Conservation (phyloP, 2,329 filamentous ascomycete genomes). For the Fusarium continuum region DNA sequence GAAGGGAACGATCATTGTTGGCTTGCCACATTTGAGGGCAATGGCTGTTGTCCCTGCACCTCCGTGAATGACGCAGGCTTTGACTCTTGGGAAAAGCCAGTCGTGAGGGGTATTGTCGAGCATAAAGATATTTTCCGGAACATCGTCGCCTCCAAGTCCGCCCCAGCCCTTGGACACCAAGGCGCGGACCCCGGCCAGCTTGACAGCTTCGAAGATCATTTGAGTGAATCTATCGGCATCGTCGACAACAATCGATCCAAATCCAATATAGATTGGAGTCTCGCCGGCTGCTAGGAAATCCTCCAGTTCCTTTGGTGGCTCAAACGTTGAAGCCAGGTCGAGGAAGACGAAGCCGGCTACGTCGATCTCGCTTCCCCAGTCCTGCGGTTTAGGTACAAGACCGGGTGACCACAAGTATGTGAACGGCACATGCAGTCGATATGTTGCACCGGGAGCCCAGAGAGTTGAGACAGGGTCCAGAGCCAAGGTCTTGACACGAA, state of each 20-base stretch:
- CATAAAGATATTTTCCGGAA: constrained; percentile 74
- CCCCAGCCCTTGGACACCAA: constrained; percentile 82
- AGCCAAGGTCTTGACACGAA: constrained; percentile 73
- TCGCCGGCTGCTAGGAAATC: constrained; percentile 66
- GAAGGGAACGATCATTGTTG: constrained; percentile 81
- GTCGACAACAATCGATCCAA: constrained; percentile 79
- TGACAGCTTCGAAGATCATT: constrained; percentile 76
- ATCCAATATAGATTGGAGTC: constrained; percentile 76
- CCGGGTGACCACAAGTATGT: constrained; percentile 78
- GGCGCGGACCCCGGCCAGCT: constrained; percentile 72
- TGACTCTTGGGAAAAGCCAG: constrained; percentile 76
- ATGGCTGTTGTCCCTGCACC: constrained; percentile 81
- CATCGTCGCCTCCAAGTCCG: constrained; percentile 67
- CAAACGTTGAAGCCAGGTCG: constrained; percentile 70
- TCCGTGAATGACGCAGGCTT: constrained; percentile 77
- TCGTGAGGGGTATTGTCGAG: constrained; percentile 79
- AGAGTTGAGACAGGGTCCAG: constrained; percentile 79
- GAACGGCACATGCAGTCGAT: constrained; percentile 77
- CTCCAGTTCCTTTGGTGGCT: constrained; percentile 64
- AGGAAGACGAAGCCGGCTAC: constrained; percentile 83
- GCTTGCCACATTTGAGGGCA: constrained; percentile 74
- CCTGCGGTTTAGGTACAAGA: constrained; percentile 71
- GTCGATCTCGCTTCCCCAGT: constrained; percentile 76
- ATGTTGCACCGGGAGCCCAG: constrained; percentile 79
- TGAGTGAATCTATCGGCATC: constrained; percentile 74